phyloP scores from a whole-genome alignment of 495 filamentous ascomycete species.

The Aspergillus bridgeri region DNA sequence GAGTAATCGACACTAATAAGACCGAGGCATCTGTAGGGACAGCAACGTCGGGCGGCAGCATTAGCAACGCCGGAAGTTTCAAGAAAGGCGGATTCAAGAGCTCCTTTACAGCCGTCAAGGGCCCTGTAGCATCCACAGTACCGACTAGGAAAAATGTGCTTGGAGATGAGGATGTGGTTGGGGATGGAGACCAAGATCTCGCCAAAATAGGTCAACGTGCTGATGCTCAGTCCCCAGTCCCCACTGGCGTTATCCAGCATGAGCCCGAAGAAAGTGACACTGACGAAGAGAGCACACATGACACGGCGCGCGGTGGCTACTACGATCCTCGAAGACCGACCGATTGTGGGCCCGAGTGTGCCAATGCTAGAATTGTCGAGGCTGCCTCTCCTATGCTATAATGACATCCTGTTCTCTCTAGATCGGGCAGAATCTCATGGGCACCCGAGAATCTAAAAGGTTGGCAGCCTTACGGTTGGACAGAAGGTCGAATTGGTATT shows the following conservation, averaged over 20 bases:
- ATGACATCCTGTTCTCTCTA: background rate
- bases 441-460: background rate
- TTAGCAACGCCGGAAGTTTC: conserved; percentile 43
- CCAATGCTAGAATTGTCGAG: conserved; percentile 16
- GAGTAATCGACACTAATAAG: conserved; percentile 31
- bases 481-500: background rate
- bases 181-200: conserved; percentile 18
- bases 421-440: background rate
- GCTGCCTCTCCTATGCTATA: conserved; percentile 3
- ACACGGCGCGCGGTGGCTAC: conserved; percentile 36
- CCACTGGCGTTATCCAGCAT: background rate
- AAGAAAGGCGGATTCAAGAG: conserved; percentile 64
- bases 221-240: conserved; percentile 46
- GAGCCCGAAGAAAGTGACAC: conserved; percentile 40
- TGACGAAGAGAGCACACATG: conserved; percentile 43
- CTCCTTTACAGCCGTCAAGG: conserved; percentile 52
- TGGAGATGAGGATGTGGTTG: conserved; percentile 45
- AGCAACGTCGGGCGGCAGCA: conserved; percentile 4
- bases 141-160: conserved; percentile 44
- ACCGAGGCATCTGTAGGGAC: conserved; percentile 9
- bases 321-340: conserved; percentile 54
- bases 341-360: conserved; percentile 44
- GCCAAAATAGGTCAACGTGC: conserved; percentile 2
- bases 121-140: conserved; percentile 20
- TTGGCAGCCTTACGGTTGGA: background rate